Percentiles rank a stretch among this genome's conserved stretches.
Evolutionary conservation across 2,329 filamentous ascomycete species (phyloP).

Genomic region (Nothophoma quercina): DNA sequence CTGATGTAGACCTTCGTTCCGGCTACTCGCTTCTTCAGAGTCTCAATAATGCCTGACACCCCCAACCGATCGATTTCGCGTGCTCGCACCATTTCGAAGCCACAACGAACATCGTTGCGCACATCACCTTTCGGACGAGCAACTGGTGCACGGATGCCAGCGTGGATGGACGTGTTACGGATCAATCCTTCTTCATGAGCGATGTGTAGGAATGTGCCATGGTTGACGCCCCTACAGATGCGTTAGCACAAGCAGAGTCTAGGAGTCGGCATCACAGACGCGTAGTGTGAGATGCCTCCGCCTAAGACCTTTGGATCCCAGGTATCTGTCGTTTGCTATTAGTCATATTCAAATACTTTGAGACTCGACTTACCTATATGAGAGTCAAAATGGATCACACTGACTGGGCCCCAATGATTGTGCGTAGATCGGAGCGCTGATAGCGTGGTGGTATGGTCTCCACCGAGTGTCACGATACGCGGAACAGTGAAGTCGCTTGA

Average conservation of each 20-base stretch:
- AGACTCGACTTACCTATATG: slow-evolving; percentile 52
- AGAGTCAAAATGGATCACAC: slow-evolving; percentile 66
- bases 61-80: slow-evolving; percentile 62
- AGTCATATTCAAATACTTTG: not conserved
- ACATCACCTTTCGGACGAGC: slow-evolving; percentile 59
- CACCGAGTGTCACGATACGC: slow-evolving; percentile 62
- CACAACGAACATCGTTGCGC: slow-evolving; percentile 65
- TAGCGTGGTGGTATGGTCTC: slow-evolving; percentile 65
- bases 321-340: slow-evolving; percentile 53
- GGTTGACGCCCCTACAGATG: slow-evolving; percentile 58
- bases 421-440: slow-evolving; percentile 60
- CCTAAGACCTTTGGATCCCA: slow-evolving; percentile 65
- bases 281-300: slow-evolving; percentile 67
- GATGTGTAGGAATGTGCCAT: slow-evolving; percentile 69
- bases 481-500: slow-evolving; percentile 55
- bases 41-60: slow-evolving; percentile 56
- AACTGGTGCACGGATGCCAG: slow-evolving; percentile 66
- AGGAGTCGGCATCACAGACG: slow-evolving; percentile 51
- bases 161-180: slow-evolving; percentile 66
- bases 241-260: slow-evolving; percentile 4
- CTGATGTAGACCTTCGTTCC: slow-evolving; percentile 63
- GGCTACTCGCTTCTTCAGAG: slow-evolving; percentile 59
- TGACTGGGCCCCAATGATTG: slow-evolving; percentile 61
- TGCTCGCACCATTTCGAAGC: slow-evolving; percentile 65
- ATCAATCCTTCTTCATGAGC: slow-evolving; percentile 69